A percentile compares a stretch with the other conserved stretches of the same genome.
Evolutionary conservation across 352 stramenopile species (phyloP).

Genomic region (Pythium volutum): DNA sequence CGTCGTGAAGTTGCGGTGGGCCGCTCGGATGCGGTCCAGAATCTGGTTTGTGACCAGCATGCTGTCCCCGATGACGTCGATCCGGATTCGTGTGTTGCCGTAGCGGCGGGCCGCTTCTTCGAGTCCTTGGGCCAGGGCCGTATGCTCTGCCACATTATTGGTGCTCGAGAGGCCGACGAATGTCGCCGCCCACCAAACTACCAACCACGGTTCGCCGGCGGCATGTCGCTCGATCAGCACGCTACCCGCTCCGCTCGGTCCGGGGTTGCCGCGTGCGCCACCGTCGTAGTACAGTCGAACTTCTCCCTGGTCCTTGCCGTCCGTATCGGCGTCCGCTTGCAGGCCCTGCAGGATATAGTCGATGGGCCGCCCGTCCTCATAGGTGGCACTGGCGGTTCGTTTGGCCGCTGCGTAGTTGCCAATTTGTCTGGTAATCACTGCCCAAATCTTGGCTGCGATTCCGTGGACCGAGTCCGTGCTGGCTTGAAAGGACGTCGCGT

Average conservation of each 20-base stretch:
- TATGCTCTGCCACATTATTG: constrained; percentile 10
- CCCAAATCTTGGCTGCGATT: too few relatives aligned
- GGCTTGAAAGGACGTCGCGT: too few relatives aligned
- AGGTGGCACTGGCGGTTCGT: too few relatives aligned
- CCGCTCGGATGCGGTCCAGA: not conserved
- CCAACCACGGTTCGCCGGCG: not conserved
- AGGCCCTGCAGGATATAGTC: too few relatives aligned
- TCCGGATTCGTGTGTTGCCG: not conserved
- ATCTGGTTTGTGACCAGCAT: not conserved
- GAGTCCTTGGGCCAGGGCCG: not conserved
- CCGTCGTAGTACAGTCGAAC: constrained; percentile 16
- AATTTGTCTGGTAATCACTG: too few relatives aligned
- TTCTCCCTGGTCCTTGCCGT: not conserved
- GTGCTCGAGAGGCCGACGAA: not conserved
- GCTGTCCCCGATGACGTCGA: constrained; percentile 4
- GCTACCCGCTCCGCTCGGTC: constrained; percentile 19
- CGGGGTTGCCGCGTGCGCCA: constrained; percentile 37
- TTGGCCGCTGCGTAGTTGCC: too few relatives aligned
- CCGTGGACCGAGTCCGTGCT: too few relatives aligned
- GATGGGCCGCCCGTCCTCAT: too few relatives aligned
- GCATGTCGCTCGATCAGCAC: constrained; percentile 9
- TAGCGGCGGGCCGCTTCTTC: not conserved
- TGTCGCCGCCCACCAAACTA: constrained; percentile 1
- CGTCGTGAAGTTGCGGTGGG: not conserved
- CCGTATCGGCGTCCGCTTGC: too few relatives aligned